A percentile compares a stretch with the other conserved stretches of the same genome.
These are phyloP conservation scores for Fusarium decemcellulare DNA, from an alignment of 2,329 filamentous ascomycete genomes.

Conservation along the genomic window DNA sequence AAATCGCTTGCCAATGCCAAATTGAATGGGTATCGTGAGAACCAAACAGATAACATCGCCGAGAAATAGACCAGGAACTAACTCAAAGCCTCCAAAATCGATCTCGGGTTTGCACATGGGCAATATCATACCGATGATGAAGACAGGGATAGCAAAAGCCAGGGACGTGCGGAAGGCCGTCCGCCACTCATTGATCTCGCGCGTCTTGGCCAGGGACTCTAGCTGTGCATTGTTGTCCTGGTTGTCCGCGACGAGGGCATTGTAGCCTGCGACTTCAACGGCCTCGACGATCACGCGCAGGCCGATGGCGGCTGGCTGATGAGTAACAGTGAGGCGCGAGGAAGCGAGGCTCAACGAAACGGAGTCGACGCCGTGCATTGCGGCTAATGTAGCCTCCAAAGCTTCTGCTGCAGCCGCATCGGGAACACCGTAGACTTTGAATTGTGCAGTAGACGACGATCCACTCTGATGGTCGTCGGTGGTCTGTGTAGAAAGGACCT, in stretches of 20 bases:
- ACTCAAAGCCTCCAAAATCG: slow-evolving; percentile 80
- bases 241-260: slow-evolving; percentile 89
- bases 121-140: slow-evolving; percentile 92
- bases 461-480: slow-evolving; percentile 68
- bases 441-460: slow-evolving; percentile 75
- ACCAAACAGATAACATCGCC: slow-evolving; percentile 88
- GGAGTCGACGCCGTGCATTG: slow-evolving; percentile 79
- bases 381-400: slow-evolving; percentile 77
- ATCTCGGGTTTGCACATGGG: slow-evolving; percentile 85
- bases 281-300: slow-evolving; percentile 86
- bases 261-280: slow-evolving; percentile 87
- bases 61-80: slow-evolving; percentile 84
- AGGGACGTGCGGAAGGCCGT: slow-evolving; percentile 83
- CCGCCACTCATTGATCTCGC: slow-evolving; percentile 95
- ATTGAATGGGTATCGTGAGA: slow-evolving; percentile 94
- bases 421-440: slow-evolving; percentile 87
- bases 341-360: slow-evolving; percentile 81
- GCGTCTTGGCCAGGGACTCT: slow-evolving; percentile 95
- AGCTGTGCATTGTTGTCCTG: slow-evolving; percentile 98
- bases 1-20: slow-evolving; percentile 95
- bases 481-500: slow-evolving; percentile 81
- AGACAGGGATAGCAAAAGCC: slow-evolving; percentile 89
- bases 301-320: slow-evolving; percentile 80
- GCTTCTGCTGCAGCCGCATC: slow-evolving; percentile 80
- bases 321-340: slow-evolving; percentile 80